These are phyloP conservation scores for Talaromyces marneffei DNA, from an alignment of 2,329 filamentous ascomycete species.

Conservation along the genomic window DNA sequence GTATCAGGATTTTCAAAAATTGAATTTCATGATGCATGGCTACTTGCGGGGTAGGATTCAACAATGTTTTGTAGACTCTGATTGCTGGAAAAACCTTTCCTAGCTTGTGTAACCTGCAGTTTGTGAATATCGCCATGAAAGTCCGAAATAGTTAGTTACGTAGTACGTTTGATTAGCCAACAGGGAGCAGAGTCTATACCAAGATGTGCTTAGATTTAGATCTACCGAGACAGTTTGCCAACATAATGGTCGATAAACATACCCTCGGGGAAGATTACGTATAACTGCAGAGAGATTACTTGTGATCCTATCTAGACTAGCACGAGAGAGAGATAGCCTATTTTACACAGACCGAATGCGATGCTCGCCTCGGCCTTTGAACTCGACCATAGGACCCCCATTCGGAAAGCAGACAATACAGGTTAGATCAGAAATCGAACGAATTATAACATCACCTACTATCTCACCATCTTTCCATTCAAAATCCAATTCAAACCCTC, in stretches of 20 bases:
- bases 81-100: conserved; percentile 1
- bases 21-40: neutral
- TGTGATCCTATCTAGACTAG: neutral
- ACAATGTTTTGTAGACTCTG: neutral
- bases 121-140: neutral
- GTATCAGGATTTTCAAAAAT: neutral
- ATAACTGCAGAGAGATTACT: neutral
- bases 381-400: conserved; percentile 14
- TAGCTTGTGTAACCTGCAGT: neutral
- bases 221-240: neutral
- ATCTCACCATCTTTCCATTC: conserved; percentile 23
- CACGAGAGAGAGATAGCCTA: neutral
- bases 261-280: neutral
- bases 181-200: neutral
- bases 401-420: conserved; percentile 20
- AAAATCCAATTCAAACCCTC: conserved; percentile 32
- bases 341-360: neutral
- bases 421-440: conserved; percentile 16
- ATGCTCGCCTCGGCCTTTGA: conserved; percentile 16
- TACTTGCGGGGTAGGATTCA: neutral
- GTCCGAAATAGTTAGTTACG: neutral
- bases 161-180: neutral
- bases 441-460: neutral
- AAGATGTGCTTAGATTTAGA: neutral
- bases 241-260: neutral